Evolutionary conservation across 306 rosid species (phyloP).

Genomic region (Lathyrus oleraceus): DNA sequence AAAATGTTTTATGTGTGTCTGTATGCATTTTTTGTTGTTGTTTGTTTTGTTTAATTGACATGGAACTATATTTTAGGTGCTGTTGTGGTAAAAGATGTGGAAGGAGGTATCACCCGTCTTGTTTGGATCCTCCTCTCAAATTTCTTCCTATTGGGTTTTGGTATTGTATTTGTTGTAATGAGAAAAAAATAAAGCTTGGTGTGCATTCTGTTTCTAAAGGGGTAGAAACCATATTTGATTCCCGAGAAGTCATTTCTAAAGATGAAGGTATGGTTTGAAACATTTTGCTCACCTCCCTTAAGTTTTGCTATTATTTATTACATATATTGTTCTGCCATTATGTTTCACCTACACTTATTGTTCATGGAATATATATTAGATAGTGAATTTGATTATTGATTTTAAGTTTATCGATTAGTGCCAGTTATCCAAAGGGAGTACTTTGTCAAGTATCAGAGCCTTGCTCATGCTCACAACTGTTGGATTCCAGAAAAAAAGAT

Average conservation of each 20-base stretch:
- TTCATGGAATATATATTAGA: conserved; percentile 12
- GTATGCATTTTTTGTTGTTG: not conserved
- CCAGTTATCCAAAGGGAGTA: conserved; percentile 42
- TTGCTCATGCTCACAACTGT: conserved; percentile 51
- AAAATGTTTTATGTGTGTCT: too few species aligned
- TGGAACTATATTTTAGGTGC: conserved; percentile 32
- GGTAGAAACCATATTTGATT: conserved; percentile 38
- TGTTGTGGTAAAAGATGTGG: conserved; percentile 45
- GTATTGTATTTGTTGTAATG: conserved; percentile 41
- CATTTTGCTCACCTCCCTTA: too few species aligned
- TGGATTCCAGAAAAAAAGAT: conserved; percentile 45
- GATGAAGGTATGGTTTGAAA: conserved; percentile 29
- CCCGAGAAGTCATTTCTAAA: conserved; percentile 34
- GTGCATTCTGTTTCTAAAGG: conserved; percentile 47
- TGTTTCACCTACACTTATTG: conserved; percentile 15
- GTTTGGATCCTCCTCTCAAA: conserved; percentile 48
- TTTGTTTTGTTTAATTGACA: conserved; percentile 18
- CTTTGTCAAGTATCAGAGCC: conserved; percentile 44
- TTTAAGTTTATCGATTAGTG: conserved; percentile 26
- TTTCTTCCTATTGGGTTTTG: conserved; percentile 40
- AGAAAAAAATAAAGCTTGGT: conserved; percentile 39
- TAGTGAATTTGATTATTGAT: conserved; percentile 8
- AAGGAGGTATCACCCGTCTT: conserved; percentile 44
- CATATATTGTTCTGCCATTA: not conserved
- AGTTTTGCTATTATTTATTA: too few species aligned